Conservation (phyloP, 2,329 filamentous ascomycete genomes). For the Botrytis medusae region DNA sequence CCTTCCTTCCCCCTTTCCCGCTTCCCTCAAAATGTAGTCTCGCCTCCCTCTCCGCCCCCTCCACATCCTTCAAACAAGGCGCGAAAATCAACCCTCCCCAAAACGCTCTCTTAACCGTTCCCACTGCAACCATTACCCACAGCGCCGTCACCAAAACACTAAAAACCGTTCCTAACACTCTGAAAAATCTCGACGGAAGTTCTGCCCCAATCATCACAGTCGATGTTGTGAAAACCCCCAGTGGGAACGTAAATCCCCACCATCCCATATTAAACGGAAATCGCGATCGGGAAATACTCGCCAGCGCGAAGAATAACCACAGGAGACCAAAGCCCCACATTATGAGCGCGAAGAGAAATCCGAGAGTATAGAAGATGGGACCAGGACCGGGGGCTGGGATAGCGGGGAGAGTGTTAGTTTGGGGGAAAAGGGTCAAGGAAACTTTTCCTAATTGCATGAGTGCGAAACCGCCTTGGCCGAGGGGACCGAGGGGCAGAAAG, state of each 20-base stretch:
- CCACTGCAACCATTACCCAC: constrained; percentile 54
- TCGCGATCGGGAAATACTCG: constrained; percentile 46
- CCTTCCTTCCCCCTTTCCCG: not conserved
- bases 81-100: constrained; percentile 54
- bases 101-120: constrained; percentile 50
- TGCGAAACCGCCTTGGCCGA: constrained; percentile 65
- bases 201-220: constrained; percentile 51
- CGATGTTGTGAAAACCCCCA: constrained; percentile 55
- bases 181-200: constrained; percentile 56
- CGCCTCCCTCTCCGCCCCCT: constrained; percentile 24
- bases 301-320: constrained; percentile 56
- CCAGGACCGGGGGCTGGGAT: constrained; percentile 51
- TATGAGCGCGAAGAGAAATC: constrained; percentile 52
- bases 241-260: constrained; percentile 61
- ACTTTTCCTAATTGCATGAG: constrained; percentile 46
- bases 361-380: constrained; percentile 57
- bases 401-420: constrained; percentile 38
- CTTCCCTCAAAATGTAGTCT: constrained; percentile 10
- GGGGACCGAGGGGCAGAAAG: constrained; percentile 65
- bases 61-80: constrained; percentile 49
- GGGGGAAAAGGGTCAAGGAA: constrained; percentile 45
- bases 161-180: constrained; percentile 53
- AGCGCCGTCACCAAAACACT: constrained; percentile 51
- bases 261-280: constrained; percentile 64
- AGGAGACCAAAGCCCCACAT: constrained; percentile 58